Conservation (phyloP, 148 eudicot species). For the Mesembryanthemum crystallinum region DNA sequence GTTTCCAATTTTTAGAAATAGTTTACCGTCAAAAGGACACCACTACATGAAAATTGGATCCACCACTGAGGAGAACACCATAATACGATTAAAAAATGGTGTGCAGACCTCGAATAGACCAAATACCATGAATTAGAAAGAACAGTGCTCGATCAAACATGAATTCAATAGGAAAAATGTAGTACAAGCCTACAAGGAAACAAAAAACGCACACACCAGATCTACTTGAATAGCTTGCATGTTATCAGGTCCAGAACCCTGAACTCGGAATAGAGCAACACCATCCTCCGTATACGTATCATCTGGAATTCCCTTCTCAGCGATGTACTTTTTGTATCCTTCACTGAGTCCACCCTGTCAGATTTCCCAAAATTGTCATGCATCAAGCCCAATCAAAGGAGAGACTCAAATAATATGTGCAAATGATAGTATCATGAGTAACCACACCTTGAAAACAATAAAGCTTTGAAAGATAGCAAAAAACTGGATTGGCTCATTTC, state of each 20-base stretch:
- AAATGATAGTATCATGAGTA: conserved; percentile 9
- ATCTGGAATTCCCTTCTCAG: conserved; percentile 62
- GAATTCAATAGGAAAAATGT: background rate
- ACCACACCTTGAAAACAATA: conserved; percentile 72
- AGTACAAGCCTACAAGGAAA: conserved; percentile 3
- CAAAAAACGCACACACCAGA: conserved; percentile 40
- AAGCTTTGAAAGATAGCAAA: conserved; percentile 92
- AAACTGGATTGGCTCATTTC: conserved; percentile 83
- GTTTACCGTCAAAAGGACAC: too few species aligned
- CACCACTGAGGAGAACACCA: too few species aligned
- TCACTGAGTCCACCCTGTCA: conserved; percentile 80
- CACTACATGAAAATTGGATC: too few species aligned
- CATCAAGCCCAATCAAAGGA: conserved; percentile 12
- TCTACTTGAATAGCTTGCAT: conserved; percentile 98
- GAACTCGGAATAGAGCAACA: conserved; percentile 71
- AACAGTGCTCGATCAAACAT: background rate
- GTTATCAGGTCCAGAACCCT: conserved; percentile 87
- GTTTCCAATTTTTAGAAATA: too few species aligned
- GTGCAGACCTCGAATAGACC: background rate
- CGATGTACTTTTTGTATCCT: conserved; percentile 58
- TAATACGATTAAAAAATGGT: too few species aligned
- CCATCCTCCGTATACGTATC: conserved; percentile 65
- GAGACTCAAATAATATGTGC: background rate
- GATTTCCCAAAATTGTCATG: conserved; percentile 12
- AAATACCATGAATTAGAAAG: background rate